A percentile compares a stretch with the other conserved stretches of the same genome.
phyloP scores from a whole-genome alignment of 768 basidiomycete genomes.

The Calocybe indica region DNA sequence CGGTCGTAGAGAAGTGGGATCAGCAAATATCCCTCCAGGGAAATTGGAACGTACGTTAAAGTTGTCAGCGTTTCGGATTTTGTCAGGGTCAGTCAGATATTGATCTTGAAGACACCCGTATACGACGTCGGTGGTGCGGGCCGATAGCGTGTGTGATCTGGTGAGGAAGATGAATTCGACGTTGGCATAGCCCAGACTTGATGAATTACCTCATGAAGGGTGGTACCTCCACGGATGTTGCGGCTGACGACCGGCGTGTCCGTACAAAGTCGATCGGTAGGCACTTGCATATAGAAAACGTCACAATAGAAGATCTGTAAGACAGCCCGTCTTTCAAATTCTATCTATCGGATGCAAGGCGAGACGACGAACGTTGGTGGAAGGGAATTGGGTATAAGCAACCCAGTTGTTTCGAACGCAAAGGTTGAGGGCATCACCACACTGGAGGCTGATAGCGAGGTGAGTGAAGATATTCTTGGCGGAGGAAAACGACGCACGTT shows the following conservation, averaged over 20 bases:
- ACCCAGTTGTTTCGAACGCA: conserved; percentile 34
- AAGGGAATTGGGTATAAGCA: conserved; percentile 38
- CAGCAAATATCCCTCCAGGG: too few relatives aligned
- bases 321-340: background rate
- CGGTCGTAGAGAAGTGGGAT: too few relatives aligned
- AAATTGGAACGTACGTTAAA: conserved; percentile 29
- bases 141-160: conserved; percentile 38
- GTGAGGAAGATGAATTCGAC: background rate
- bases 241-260: conserved; percentile 37
- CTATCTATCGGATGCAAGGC: too few relatives aligned
- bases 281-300: conserved; percentile 41
- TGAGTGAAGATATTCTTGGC: background rate
- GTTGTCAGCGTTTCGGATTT: conserved; percentile 37
- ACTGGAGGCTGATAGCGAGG: conserved; percentile 12
- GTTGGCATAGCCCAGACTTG: background rate
- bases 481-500: conserved; percentile 20
- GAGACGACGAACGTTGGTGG: conserved; percentile 30
- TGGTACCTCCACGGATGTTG: conserved; percentile 41
- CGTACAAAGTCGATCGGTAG: conserved; percentile 30
- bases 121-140: conserved; percentile 31
- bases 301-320: conserved; percentile 39
- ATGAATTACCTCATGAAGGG: conserved; percentile 35
- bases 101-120: conserved; percentile 38
- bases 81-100: conserved; percentile 25
- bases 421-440: conserved; percentile 32